phyloP scores from a whole-genome alignment of 139 green algal species.

The Microglena sp. region DNA sequence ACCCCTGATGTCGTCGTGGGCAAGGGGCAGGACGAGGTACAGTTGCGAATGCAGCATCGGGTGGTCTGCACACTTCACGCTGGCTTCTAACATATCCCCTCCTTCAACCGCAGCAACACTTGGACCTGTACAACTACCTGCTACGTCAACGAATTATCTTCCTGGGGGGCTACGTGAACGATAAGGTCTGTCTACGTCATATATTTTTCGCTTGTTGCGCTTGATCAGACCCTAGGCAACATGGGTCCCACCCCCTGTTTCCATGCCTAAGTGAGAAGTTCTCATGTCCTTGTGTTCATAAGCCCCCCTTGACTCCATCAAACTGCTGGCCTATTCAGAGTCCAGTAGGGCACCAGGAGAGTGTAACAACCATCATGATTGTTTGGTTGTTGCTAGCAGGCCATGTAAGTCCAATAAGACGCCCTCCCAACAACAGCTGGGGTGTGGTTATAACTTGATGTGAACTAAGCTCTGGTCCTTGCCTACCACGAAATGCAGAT shows the following conservation, averaged over 20 bases:
- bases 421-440: too few relatives aligned
- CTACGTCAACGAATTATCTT: constrained; percentile 86
- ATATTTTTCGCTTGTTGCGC: neutral
- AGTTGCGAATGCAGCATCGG: neutral
- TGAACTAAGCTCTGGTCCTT: too few relatives aligned
- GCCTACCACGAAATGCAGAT: constrained; percentile 28
- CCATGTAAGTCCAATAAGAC: too few relatives aligned
- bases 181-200: constrained; percentile 49
- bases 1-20: constrained; percentile 40
- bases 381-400: too few relatives aligned
- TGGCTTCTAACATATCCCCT: too few relatives aligned
- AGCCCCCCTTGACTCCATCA: too few relatives aligned
- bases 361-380: too few relatives aligned
- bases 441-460: too few relatives aligned
- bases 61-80: neutral
- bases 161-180: constrained; percentile 70
- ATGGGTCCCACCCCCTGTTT: neutral
- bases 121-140: constrained; percentile 78
- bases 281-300: too few relatives aligned
- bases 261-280: neutral
- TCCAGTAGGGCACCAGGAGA: too few relatives aligned
- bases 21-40: constrained; percentile 39
- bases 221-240: too few relatives aligned
- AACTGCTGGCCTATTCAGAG: too few relatives aligned
- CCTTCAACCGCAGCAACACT: constrained; percentile 31